These are phyloP conservation scores for Sarocladiaceae sp. DNA, from an alignment of 2,329 filamentous ascomycete species.

Conservation along the genomic window DNA sequence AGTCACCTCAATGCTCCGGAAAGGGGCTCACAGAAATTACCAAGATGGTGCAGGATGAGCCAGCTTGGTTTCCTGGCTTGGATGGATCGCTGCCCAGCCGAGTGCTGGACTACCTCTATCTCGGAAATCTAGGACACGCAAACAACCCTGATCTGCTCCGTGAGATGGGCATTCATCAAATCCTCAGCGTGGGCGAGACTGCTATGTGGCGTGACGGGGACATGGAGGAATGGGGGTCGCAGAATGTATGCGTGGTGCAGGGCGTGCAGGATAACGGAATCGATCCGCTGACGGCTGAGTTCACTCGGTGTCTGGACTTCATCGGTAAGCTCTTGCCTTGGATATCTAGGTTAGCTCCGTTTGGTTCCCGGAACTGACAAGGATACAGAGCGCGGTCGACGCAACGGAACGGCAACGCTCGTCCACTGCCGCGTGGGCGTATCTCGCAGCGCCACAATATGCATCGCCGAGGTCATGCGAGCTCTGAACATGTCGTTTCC, in stretches of 20 bases:
- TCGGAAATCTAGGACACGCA: constrained; percentile 87
- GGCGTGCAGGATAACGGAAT: constrained; percentile 95
- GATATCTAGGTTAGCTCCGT: not conserved
- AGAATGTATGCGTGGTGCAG: constrained; percentile 76
- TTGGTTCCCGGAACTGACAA: not conserved
- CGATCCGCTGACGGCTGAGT: constrained; percentile 81
- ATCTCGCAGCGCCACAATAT: constrained; percentile 91
- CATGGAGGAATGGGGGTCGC: constrained; percentile 63
- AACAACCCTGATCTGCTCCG: constrained; percentile 83
- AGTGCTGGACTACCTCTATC: constrained; percentile 88
- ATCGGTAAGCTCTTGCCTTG: constrained; percentile 62
- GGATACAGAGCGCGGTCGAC: constrained; percentile 65
- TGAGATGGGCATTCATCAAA: constrained; percentile 75
- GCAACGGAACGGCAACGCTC: constrained; percentile 73
- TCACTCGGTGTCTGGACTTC: constrained; percentile 79
- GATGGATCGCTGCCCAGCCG: constrained; percentile 90
- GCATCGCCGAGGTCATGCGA: constrained; percentile 97
- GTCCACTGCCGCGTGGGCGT: constrained; percentile 97
- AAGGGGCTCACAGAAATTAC: constrained; percentile 48
- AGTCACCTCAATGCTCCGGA: constrained; percentile 52
- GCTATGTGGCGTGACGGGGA: constrained; percentile 73
- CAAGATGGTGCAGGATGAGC: constrained; percentile 51
- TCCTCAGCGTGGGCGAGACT: constrained; percentile 87
- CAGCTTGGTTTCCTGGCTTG: constrained; percentile 73
- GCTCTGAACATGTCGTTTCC: constrained; percentile 75